A percentile compares a stretch with the other conserved stretches of the same genome.
Evolutionary conservation across 768 basidiomycete species (phyloP).

Genomic region (Tylopilus vinaceipallidus): DNA sequence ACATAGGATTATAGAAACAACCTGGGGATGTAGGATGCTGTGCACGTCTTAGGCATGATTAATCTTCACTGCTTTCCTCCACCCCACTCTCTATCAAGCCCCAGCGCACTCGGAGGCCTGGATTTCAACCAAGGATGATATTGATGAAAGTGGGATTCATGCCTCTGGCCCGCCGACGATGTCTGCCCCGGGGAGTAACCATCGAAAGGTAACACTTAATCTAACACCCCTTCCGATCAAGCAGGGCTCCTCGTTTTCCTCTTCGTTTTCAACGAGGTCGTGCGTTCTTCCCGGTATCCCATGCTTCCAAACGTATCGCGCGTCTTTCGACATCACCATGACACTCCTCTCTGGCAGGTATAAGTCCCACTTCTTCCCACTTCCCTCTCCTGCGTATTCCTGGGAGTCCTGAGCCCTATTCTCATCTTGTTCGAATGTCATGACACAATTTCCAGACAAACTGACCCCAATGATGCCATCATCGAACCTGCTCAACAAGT

Average conservation of each 20-base stretch:
- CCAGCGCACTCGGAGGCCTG: slow-evolving; percentile 1
- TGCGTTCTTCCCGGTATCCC: slow-evolving; percentile 66
- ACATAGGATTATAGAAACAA: slow-evolving; percentile 26
- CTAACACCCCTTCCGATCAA: slow-evolving; percentile 55
- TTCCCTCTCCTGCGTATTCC: neutral
- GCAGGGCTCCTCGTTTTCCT: slow-evolving; percentile 17
- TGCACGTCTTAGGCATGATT: slow-evolving; percentile 32
- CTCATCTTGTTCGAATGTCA: slow-evolving; percentile 57
- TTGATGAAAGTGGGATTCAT: slow-evolving; percentile 13
- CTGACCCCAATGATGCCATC: slow-evolving; percentile 91
- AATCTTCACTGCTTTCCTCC: slow-evolving; percentile 21
- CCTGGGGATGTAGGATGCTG: slow-evolving; percentile 19
- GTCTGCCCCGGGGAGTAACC: slow-evolving; percentile 84
- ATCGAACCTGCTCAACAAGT: slow-evolving; percentile 78
- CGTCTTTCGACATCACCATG: slow-evolving; percentile 74
- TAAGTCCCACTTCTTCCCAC: slow-evolving; percentile 38
- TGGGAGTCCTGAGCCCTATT: neutral
- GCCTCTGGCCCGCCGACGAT: slow-evolving; percentile 57
- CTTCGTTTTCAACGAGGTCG: slow-evolving; percentile 53
- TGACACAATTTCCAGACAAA: slow-evolving; percentile 74
- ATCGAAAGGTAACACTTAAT: slow-evolving; percentile 84
- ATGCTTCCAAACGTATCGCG: slow-evolving; percentile 86
- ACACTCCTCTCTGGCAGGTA: slow-evolving; percentile 78
- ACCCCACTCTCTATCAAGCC: neutral
- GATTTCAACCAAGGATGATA: neutral